Evolutionary conservation across 78 protist species (phyloP).

Genomic region (Dictyostelium capitatum): DNA sequence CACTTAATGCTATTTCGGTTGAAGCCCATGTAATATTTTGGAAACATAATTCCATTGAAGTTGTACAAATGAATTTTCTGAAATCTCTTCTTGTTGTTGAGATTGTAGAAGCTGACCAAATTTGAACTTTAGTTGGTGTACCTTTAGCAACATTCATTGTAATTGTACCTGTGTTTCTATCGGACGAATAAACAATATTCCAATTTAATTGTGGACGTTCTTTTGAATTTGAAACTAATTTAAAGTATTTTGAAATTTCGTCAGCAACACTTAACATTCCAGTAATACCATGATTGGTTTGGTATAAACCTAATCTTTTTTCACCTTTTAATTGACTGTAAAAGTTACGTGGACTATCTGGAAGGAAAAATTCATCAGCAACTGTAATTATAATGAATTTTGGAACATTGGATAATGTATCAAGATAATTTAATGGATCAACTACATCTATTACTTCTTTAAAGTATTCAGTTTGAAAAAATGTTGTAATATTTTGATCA

Average conservation of each 20-base stretch:
- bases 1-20: not conserved
- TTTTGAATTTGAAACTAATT: not conserved
- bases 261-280: not conserved
- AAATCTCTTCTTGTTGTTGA: conserved; percentile 42
- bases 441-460: conserved; percentile 13
- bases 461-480: not conserved
- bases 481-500: conserved; percentile 1
- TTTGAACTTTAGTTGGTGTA: not conserved
- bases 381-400: not conserved
- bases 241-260: conserved; percentile 34
- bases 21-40: not conserved
- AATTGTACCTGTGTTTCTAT: conserved; percentile 12
- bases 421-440: conserved; percentile 43
- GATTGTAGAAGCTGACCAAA: not conserved
- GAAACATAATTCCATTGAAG: not conserved
- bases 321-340: conserved; percentile 23
- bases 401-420: not conserved
- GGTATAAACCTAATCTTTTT: conserved; percentile 10
- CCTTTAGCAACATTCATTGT: not conserved
- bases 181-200: conserved; percentile 18
- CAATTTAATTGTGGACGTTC: conserved; percentile 15
- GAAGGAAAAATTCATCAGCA: conserved; percentile 1
- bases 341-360: not conserved
- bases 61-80: not conserved
- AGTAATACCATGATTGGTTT: conserved; percentile 6